Percentiles rank a stretch among this genome's conserved stretches.
Conservation (phyloP, 2,329 filamentous ascomycete genomes). For the Claviceps quebecensis region DNA sequence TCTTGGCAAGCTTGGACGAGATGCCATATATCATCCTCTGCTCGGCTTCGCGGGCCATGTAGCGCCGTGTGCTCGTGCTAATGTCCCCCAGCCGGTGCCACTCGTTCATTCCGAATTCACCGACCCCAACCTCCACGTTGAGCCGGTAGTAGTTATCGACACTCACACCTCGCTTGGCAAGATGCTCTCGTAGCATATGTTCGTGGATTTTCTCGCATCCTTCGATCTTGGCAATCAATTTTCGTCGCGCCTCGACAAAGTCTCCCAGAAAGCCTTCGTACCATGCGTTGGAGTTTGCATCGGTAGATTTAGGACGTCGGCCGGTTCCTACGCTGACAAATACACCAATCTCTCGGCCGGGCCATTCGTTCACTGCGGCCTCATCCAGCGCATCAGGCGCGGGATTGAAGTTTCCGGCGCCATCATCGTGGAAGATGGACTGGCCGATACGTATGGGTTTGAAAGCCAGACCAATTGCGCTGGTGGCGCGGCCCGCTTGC, state of each 20-base stretch:
- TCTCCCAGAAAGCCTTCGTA: constrained; percentile 89
- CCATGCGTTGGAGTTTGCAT: constrained; percentile 66
- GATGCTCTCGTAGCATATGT: constrained; percentile 66
- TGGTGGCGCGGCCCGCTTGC: constrained; percentile 93
- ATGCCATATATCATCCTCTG: constrained; percentile 66
- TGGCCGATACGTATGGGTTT: constrained; percentile 93
- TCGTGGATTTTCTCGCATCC: constrained; percentile 86
- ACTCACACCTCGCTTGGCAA: constrained; percentile 65
- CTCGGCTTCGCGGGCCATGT: constrained; percentile 59
- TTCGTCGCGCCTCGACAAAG: constrained; percentile 77
- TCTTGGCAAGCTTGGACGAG: constrained; percentile 69
- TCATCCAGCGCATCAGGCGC: constrained; percentile 77
- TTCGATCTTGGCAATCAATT: constrained; percentile 83
- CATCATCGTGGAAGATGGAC: constrained; percentile 87
- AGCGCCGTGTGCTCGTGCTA: constrained; percentile 78
- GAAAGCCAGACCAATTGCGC: constrained; percentile 80
- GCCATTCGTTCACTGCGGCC: constrained; percentile 86
- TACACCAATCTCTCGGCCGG: constrained; percentile 79
- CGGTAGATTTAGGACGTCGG: constrained; percentile 52
- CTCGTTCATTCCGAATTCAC: constrained; percentile 98
- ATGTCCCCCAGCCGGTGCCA: constrained; percentile 92
- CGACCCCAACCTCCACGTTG: constrained; percentile 93
- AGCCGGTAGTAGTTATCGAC: constrained; percentile 86
- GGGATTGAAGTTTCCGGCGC: constrained; percentile 82
- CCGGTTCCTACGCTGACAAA: constrained; percentile 94